phyloP scores from a whole-genome alignment of 257 asterid species.

The Solanum neorickii region DNA sequence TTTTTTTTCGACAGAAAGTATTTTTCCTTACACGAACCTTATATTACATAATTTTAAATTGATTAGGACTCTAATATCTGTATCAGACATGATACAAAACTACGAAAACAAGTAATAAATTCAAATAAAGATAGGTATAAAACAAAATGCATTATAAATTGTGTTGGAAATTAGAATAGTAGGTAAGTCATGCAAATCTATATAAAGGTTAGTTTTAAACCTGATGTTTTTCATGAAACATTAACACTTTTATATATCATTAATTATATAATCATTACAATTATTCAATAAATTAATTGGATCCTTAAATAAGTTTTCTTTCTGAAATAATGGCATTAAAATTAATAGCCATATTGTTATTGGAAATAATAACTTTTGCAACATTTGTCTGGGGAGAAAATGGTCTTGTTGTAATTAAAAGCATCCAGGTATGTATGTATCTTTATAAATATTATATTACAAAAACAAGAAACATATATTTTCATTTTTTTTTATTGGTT shows the following conservation, averaged over 20 bases:
- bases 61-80: background rate
- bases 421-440: slow-evolving; percentile 21
- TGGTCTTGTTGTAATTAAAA: slow-evolving; percentile 11
- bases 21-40: fast-evolving
- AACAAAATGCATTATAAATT: background rate
- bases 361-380: slow-evolving; percentile 8
- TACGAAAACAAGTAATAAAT: background rate
- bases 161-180: background rate
- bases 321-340: slow-evolving; percentile 13
- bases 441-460: background rate
- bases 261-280: background rate
- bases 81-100: background rate
- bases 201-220: background rate
- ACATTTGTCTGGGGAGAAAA: background rate
- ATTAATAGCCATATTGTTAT: slow-evolving; percentile 11
- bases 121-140: background rate
- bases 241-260: background rate
- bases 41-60: background rate
- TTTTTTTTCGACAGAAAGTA: fast-evolving
- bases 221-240: background rate
- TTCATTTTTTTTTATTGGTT: too few species aligned
- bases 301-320: background rate
- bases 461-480: too few species aligned
- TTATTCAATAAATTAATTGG: background rate
- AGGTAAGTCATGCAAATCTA: slow-evolving; percentile 36